Evolutionary conservation across 768 basidiomycete species (phyloP).

Genomic region (Collybia sp.): DNA sequence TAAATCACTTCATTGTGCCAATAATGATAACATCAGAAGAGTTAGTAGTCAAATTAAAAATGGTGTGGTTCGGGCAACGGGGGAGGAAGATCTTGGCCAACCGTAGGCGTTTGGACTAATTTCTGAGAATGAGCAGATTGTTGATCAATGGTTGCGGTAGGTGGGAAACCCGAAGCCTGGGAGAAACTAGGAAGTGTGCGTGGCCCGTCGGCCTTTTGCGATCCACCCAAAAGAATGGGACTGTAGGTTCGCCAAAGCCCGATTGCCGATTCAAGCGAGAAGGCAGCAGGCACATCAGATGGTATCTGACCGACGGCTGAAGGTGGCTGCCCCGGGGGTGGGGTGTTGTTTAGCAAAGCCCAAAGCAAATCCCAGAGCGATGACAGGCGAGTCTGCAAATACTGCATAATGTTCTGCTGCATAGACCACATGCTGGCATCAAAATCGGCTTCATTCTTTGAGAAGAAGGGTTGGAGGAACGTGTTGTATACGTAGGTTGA

Average conservation of each 20-base stretch:
- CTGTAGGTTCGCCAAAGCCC: constrained; percentile 37
- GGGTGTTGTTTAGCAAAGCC: constrained; percentile 37
- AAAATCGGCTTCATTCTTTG: constrained; percentile 52
- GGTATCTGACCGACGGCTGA: background rate
- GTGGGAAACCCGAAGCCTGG: too few species aligned
- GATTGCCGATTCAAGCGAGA: constrained; percentile 25
- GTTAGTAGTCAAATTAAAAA: too few species aligned
- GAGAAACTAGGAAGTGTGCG: too few species aligned
- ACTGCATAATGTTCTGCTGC: constrained; percentile 49
- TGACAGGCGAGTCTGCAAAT: constrained; percentile 46
- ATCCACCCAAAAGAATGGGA: constrained; percentile 26
- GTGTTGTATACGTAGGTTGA: constrained; percentile 60
- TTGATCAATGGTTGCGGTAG: too few species aligned
- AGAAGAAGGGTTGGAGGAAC: constrained; percentile 58
- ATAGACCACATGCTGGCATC: constrained; percentile 54
- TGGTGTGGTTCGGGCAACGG: too few species aligned
- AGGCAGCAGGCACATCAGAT: constrained; percentile 11
- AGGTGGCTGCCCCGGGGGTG: constrained; percentile 5
- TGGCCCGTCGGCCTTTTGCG: background rate
- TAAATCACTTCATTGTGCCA: too few species aligned
- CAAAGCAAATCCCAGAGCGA: constrained; percentile 43
- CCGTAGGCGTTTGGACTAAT: too few species aligned
- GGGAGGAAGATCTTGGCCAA: too few species aligned
- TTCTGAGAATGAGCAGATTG: too few species aligned
- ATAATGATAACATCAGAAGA: too few species aligned